These are phyloP conservation scores for Aethionema arabicum DNA, from an alignment of 345 rosid genomes.

Conservation along the genomic window DNA sequence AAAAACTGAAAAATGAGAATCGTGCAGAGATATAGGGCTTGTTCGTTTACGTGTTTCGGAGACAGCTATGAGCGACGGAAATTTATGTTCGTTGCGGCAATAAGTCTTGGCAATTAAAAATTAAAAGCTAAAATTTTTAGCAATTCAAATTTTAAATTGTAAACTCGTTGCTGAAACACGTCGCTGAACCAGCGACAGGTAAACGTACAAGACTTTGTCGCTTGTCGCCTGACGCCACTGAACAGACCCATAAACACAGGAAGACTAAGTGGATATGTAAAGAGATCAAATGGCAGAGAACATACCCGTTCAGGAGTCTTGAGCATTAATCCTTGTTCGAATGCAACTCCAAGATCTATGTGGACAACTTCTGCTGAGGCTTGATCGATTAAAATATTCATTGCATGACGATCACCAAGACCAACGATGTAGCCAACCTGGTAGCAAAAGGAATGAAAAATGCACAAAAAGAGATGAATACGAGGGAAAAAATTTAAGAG, in stretches of 20 bases:
- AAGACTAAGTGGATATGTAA: constrained; percentile 8
- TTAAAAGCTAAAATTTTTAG: too few relatives aligned
- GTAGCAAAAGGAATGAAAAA: constrained; percentile 21
- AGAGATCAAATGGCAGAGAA: constrained; percentile 24
- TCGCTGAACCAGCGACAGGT: too few relatives aligned
- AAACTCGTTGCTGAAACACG: too few relatives aligned
- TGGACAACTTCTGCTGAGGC: constrained; percentile 98
- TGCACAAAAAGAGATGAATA: constrained; percentile 1
- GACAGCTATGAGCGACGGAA: too few relatives aligned
- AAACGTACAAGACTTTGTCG: too few relatives aligned
- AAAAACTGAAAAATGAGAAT: constrained; percentile 20
- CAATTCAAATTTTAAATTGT: too few relatives aligned
- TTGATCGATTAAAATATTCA: constrained; percentile 92
- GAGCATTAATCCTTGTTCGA: constrained; percentile 97
- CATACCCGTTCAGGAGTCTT: constrained; percentile 93
- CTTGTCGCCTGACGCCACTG: too few relatives aligned
- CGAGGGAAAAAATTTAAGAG: constrained; percentile 1
- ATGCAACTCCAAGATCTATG: constrained; percentile 98
- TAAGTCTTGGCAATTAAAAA: too few relatives aligned
- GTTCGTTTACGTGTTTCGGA: too few relatives aligned
- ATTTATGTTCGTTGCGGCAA: too few relatives aligned
- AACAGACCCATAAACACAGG: neutral
- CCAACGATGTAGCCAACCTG: constrained; percentile 99
- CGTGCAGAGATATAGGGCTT: constrained; percentile 5
- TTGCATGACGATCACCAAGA: constrained; percentile 94